Evolutionary conservation across 2,329 filamentous ascomycete species (phyloP).

Genomic region (Fusarium annulatum): DNA sequence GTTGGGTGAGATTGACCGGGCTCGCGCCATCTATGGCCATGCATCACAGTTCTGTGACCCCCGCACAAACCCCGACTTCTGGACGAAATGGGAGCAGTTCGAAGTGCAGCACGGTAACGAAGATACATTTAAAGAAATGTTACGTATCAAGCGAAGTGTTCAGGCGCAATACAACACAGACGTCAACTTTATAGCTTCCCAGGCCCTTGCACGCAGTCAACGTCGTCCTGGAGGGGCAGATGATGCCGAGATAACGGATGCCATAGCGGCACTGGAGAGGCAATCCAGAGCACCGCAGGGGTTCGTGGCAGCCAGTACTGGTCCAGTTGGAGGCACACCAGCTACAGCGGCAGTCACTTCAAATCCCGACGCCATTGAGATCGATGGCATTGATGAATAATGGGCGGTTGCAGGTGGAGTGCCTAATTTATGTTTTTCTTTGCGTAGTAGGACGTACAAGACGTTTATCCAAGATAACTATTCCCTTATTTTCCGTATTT

Average conservation of each 20-base stretch:
- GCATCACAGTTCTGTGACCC: constrained; percentile 98
- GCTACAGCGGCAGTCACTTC: constrained; percentile 59
- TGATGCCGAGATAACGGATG: constrained; percentile 71
- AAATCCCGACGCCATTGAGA: constrained; percentile 88
- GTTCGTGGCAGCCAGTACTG: constrained; percentile 88
- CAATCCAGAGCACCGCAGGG: constrained; percentile 89
- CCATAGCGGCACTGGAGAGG: constrained; percentile 89
- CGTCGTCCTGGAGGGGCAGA: constrained; percentile 60
- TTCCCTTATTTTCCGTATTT: constrained; percentile 18
- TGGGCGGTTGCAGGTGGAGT: constrained; percentile 9
- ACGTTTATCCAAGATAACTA: constrained; percentile 28
- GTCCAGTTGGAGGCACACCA: constrained; percentile 66
- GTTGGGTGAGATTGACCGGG: constrained; percentile 92
- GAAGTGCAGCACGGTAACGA: constrained; percentile 99
- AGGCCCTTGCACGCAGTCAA: constrained; percentile 89
- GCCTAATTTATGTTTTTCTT: constrained; percentile 29
- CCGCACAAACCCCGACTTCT: constrained; percentile 88
- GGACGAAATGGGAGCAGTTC: constrained; percentile 97
- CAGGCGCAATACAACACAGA: constrained; percentile 99
- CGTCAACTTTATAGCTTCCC: constrained; percentile 97
- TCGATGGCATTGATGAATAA: constrained; percentile 77
- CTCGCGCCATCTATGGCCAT: constrained; percentile 94
- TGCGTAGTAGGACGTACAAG: constrained; percentile 33
- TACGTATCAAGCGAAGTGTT: constrained; percentile 95
- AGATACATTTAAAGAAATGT: constrained; percentile 99